A percentile compares a stretch with the other conserved stretches of the same genome.
Conservation (phyloP, 352 stramenopile species). For the Blastocystis sp. region DNA sequence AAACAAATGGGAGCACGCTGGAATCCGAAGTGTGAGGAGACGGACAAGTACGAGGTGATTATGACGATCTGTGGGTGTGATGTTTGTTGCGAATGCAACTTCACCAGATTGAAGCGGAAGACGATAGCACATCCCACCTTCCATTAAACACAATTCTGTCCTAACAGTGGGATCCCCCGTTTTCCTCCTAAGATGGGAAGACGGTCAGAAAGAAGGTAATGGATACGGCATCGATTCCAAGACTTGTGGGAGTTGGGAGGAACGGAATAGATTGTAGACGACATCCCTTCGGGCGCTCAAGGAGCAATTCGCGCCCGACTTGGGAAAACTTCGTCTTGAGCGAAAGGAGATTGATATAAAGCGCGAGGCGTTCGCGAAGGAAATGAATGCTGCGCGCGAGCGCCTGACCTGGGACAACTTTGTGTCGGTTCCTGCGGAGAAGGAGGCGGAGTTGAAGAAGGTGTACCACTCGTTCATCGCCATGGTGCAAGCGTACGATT, state of each 20-base stretch:
- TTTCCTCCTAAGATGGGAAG: background rate
- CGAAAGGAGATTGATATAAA: conserved; percentile 38
- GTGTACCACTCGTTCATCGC: conserved; percentile 13
- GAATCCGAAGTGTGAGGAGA: background rate
- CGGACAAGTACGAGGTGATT: conserved; percentile 6
- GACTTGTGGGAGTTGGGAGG: background rate
- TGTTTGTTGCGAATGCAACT: background rate
- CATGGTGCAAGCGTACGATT: background rate
- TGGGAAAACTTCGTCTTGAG: conserved; percentile 39
- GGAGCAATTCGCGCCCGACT: conserved; percentile 13
- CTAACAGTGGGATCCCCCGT: background rate
- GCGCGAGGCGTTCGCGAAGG: background rate
- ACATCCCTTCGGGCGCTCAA: background rate
- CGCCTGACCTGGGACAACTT: conserved; percentile 44
- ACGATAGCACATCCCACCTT: too few species aligned
- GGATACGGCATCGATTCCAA: background rate
- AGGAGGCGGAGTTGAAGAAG: background rate
- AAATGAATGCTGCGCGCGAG: background rate
- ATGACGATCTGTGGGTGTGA: background rate
- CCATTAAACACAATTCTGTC: too few species aligned
- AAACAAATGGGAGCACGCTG: background rate
- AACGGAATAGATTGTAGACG: background rate
- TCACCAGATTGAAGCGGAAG: background rate
- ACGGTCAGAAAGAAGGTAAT: background rate
- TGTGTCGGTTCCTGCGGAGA: background rate